Evolutionary conservation across 345 rosid genomes (phyloP).

Genomic region (Erucastrum elatum): DNA sequence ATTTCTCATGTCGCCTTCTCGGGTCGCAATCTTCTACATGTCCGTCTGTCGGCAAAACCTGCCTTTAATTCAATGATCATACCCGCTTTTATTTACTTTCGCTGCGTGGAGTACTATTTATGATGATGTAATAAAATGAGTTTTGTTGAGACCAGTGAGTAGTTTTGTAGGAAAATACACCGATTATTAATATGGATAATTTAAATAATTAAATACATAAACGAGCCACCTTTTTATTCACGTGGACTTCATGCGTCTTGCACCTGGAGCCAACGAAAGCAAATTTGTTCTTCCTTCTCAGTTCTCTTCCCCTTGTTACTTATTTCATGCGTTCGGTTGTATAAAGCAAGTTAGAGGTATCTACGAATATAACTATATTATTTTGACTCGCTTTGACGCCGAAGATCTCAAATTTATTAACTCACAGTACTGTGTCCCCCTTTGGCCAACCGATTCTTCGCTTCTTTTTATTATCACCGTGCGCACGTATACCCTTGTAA

Average conservation of each 20-base stretch:
- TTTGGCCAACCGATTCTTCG: not conserved
- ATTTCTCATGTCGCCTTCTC: constrained; percentile 32
- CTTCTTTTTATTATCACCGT: not conserved
- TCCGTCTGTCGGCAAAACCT: constrained; percentile 25
- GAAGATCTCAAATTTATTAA: constrained; percentile 20
- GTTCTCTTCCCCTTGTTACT: not conserved
- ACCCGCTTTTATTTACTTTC: constrained; percentile 18
- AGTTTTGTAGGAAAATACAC: not conserved
- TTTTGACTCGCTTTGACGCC: constrained; percentile 12
- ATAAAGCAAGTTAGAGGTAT: not conserved
- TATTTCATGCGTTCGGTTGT: not conserved
- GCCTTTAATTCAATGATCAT: constrained; percentile 9
- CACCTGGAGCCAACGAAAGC: not conserved
- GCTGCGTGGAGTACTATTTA: not conserved
- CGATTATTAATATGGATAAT: not conserved
- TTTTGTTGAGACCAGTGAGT: constrained; percentile 8
- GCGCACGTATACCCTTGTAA: not conserved
- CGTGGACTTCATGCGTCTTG: not conserved
- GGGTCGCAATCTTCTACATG: constrained; percentile 29
- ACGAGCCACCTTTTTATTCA: constrained; percentile 8
- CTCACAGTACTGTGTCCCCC: not conserved
- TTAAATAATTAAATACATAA: not conserved
- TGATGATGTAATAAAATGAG: constrained; percentile 27
- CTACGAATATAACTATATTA: not conserved
- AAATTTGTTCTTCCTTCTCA: not conserved